Evolutionary conservation across 2,329 filamentous ascomycete genomes (phyloP).

Genomic region (Harringtonia lauricola): DNA sequence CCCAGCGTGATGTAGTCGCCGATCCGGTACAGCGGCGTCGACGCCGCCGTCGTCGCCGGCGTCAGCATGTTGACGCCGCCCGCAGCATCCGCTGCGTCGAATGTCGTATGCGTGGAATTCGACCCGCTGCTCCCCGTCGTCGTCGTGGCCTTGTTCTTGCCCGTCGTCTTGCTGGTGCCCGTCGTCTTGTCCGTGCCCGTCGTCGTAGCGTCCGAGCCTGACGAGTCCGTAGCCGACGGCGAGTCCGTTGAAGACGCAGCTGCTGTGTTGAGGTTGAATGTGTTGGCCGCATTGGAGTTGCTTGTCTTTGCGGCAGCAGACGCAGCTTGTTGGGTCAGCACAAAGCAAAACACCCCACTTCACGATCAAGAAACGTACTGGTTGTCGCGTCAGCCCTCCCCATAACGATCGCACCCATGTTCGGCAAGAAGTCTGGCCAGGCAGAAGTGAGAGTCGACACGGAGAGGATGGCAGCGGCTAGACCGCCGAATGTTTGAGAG

Average conservation of each 20-base stretch:
- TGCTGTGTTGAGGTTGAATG: constrained; percentile 30
- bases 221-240: constrained; percentile 15
- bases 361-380: constrained; percentile 4
- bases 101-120: constrained; percentile 26
- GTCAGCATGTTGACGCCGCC: constrained; percentile 43
- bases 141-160: constrained; percentile 10
- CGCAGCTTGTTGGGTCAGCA: not conserved
- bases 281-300: constrained; percentile 15
- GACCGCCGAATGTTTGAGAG: constrained; percentile 31
- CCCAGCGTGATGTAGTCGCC: constrained; percentile 47
- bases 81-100: constrained; percentile 31
- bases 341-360: constrained; percentile 3
- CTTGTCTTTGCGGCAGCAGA: not conserved
- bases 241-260: constrained; percentile 18
- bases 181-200: constrained; percentile 9
- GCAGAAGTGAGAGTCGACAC: constrained; percentile 38
- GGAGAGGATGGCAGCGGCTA: constrained; percentile 40
- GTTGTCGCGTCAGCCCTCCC: constrained; percentile 18
- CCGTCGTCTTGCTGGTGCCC: constrained; percentile 3
- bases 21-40: constrained; percentile 46
- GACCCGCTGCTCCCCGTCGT: constrained; percentile 16
- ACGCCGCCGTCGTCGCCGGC: constrained; percentile 32
- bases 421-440: constrained; percentile 40
- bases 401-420: constrained; percentile 40
- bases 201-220: constrained; percentile 14